These are phyloP conservation scores for Boletus huronensis DNA, from an alignment of 768 basidiomycete genomes.

Conservation along the genomic window DNA sequence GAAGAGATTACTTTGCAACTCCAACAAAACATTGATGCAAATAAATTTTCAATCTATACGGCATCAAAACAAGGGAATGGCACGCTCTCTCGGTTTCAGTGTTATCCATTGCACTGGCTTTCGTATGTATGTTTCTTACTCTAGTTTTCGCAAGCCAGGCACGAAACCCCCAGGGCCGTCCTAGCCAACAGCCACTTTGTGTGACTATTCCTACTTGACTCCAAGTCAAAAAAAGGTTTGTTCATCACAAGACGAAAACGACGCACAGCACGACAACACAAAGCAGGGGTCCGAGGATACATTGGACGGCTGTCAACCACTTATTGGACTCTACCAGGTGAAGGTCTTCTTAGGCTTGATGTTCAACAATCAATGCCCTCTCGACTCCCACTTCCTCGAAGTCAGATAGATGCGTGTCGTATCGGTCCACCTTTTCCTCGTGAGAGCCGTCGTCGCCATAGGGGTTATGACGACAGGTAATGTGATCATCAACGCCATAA, in stretches of 20 bases:
- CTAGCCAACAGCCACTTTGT: slow-evolving; percentile 53
- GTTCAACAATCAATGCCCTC: slow-evolving; percentile 66
- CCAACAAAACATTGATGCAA: no score
- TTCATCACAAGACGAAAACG: neutral
- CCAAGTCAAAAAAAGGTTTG: neutral
- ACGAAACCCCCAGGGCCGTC: slow-evolving; percentile 50
- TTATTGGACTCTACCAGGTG: slow-evolving; percentile 68
- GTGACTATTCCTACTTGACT: slow-evolving; percentile 35
- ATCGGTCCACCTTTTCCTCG: slow-evolving; percentile 28
- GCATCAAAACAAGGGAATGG: no score
- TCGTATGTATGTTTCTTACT: no score
- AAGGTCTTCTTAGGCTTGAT: slow-evolving; percentile 66
- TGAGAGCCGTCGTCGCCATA: slow-evolving; percentile 31
- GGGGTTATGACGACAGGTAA: slow-evolving; percentile 81
- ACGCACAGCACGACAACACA: slow-evolving; percentile 67
- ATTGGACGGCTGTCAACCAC: slow-evolving; percentile 84
- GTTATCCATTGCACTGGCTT: no score
- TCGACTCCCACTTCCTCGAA: slow-evolving; percentile 78
- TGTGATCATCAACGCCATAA: slow-evolving; percentile 82
- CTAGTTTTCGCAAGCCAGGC: no score
- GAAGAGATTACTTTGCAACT: no score
- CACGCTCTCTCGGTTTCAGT: no score
- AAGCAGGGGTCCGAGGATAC: slow-evolving; percentile 77
- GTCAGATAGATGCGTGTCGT: slow-evolving; percentile 51
- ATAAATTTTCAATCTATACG: no score